Percentiles rank a stretch among this genome's conserved stretches.
These are phyloP conservation scores for Magnusiomyces ingens DNA, from an alignment of 1,139 yeast species.

Conservation along the genomic window DNA sequence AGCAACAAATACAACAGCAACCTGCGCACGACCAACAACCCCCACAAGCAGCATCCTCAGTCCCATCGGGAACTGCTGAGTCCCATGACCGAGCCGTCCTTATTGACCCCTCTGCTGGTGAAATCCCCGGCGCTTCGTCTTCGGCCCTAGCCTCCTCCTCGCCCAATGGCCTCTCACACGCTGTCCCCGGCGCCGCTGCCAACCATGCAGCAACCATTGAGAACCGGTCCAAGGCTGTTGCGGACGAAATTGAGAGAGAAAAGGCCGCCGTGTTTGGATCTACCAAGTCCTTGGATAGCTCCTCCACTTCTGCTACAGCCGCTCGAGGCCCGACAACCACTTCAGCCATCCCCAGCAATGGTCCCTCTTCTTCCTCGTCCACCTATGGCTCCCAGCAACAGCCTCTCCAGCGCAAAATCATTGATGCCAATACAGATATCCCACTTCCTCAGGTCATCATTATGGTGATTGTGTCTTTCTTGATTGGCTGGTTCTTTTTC, in stretches of 20 bases:
- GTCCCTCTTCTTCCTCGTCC: no score
- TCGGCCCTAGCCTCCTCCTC: neutral
- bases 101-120: neutral
- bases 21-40: no score
- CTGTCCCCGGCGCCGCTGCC: neutral
- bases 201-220: neutral
- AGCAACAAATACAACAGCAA: no score
- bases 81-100: neutral
- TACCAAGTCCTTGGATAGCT: neutral
- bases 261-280: constrained; percentile 1
- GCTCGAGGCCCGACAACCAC: neutral
- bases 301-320: neutral
- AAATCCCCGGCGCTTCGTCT: no score
- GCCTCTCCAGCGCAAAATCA: neutral
- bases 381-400: no score
- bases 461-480: constrained; percentile 1
- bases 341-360: neutral
- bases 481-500: constrained; percentile 9
- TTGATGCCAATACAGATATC: neutral
- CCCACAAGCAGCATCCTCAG: neutral
- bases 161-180: neutral
- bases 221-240: neutral
- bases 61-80: neutral
- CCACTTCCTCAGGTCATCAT: neutral
- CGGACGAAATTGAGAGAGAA: neutral